phyloP scores from a whole-genome alignment of 2,329 filamentous ascomycete genomes.

The Herpotrichia juniperi region DNA sequence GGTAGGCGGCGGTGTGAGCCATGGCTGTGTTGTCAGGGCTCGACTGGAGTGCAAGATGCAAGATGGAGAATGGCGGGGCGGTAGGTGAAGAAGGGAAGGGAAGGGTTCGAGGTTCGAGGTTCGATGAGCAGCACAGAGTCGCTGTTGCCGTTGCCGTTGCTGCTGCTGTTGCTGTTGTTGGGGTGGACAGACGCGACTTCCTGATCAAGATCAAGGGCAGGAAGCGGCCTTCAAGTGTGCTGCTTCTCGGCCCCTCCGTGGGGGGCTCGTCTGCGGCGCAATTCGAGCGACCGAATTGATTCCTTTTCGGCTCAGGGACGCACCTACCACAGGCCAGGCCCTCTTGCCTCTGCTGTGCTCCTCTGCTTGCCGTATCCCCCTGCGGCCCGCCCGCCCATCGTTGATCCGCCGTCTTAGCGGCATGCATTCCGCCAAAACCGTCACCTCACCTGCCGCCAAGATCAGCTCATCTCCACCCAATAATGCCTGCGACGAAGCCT shows the following conservation, averaged over 20 bases:
- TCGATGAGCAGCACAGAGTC: no score
- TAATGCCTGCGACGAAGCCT: neutral
- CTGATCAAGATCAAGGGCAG: no score
- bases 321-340: no score
- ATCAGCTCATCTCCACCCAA: conserved; percentile 2
- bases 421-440: conserved; percentile 9
- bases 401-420: conserved; percentile 4
- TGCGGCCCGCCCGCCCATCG: neutral
- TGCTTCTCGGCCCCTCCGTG: neutral
- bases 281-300: neutral
- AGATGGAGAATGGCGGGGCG: conserved; percentile 2
- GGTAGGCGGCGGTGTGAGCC: conserved; percentile 35
- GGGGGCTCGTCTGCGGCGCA: neutral
- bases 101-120: neutral
- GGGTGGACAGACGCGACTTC: no score
- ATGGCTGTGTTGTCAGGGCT: neutral
- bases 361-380: no score
- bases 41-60: neutral
- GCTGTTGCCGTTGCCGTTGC: no score
- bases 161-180: no score
- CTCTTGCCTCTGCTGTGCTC: no score
- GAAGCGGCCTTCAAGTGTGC: neutral
- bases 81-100: neutral
- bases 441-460: neutral
- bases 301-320: neutral